These are phyloP conservation scores for Xylaria curta DNA, from an alignment of 495 filamentous ascomycete genomes.

Conservation along the genomic window DNA sequence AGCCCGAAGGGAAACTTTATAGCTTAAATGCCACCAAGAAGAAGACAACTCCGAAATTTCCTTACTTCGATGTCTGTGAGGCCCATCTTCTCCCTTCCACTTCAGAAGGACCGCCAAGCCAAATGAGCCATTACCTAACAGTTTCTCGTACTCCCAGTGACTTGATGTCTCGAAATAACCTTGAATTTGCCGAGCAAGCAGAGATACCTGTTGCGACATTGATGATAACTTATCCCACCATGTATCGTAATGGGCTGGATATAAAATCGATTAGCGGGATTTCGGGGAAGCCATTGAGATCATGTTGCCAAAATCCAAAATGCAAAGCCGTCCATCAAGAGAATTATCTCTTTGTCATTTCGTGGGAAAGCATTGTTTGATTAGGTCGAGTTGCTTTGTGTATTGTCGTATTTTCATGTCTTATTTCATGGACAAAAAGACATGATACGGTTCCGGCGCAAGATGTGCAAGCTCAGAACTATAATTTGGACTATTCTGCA, in stretches of 20 bases:
- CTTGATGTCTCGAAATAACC: neutral
- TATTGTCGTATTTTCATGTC: too few relatives aligned
- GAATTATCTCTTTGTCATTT: neutral
- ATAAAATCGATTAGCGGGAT: neutral
- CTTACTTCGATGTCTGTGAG: conserved; percentile 9
- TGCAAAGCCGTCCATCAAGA: neutral
- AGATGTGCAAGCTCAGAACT: neutral
- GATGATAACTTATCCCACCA: neutral
- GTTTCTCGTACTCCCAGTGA: conserved; percentile 13
- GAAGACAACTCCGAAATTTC: neutral
- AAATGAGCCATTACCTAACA: conserved; percentile 4
- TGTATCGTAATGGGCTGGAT: neutral
- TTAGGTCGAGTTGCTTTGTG: neutral
- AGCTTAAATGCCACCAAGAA: neutral
- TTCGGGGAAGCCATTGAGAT: neutral
- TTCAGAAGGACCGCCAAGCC: conserved; percentile 11
- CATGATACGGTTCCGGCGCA: neutral
- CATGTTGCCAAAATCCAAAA: too few relatives aligned
- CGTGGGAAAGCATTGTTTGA: neutral
- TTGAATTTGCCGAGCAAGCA: neutral
- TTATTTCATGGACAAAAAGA: conserved; percentile 9
- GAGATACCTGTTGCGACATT: neutral
- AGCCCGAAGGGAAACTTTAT: neutral
- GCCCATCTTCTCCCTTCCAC: neutral
- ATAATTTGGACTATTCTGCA: neutral